Evolutionary conservation across 495 filamentous ascomycete species (phyloP).

Genomic region (Bacidia rubella): DNA sequence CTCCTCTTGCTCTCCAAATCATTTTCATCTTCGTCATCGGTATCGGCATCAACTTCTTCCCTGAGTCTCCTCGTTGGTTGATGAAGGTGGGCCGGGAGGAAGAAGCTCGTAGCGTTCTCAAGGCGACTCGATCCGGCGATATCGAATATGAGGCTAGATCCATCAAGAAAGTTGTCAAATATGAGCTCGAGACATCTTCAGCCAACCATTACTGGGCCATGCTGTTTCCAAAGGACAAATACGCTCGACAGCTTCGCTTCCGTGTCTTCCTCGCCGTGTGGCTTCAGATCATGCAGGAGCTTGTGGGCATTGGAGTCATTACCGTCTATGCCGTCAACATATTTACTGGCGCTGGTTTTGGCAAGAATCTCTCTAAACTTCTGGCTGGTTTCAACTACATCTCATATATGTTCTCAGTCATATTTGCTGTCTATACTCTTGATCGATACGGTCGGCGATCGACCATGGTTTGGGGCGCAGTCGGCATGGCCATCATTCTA

Average conservation of each 20-base stretch:
- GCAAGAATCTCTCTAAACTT: slow-evolving; percentile 35
- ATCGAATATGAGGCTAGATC: slow-evolving; percentile 22
- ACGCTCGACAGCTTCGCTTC: slow-evolving; percentile 36
- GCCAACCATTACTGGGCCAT: slow-evolving; percentile 18
- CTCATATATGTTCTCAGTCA: slow-evolving; percentile 40
- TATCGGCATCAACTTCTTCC: slow-evolving; percentile 41
- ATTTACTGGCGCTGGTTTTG: slow-evolving; percentile 30
- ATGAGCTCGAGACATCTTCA: slow-evolving; percentile 18
- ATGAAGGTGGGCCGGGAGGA: slow-evolving; percentile 38
- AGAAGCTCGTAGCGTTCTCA: slow-evolving; percentile 37
- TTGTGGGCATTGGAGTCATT: slow-evolving; percentile 30
- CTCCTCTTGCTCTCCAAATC: slow-evolving; percentile 33
- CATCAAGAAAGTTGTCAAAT: slow-evolving; percentile 22
- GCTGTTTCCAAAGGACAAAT: slow-evolving; percentile 26
- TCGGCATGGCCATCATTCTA: slow-evolving; percentile 25
- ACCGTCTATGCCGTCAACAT: slow-evolving; percentile 31
- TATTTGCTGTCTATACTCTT: slow-evolving; percentile 35
- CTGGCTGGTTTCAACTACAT: slow-evolving; percentile 41
- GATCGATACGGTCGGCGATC: slow-evolving; percentile 17
- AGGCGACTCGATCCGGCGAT: slow-evolving; percentile 19
- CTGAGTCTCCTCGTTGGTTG: slow-evolving; percentile 48
- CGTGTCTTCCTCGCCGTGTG: slow-evolving; percentile 40
- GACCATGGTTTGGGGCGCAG: slow-evolving; percentile 37
- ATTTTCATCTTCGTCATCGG: slow-evolving; percentile 40
- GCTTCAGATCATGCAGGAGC: slow-evolving; percentile 39